Conservation (phyloP, 2,329 filamentous ascomycete species). For the Fusarium albidum region DNA sequence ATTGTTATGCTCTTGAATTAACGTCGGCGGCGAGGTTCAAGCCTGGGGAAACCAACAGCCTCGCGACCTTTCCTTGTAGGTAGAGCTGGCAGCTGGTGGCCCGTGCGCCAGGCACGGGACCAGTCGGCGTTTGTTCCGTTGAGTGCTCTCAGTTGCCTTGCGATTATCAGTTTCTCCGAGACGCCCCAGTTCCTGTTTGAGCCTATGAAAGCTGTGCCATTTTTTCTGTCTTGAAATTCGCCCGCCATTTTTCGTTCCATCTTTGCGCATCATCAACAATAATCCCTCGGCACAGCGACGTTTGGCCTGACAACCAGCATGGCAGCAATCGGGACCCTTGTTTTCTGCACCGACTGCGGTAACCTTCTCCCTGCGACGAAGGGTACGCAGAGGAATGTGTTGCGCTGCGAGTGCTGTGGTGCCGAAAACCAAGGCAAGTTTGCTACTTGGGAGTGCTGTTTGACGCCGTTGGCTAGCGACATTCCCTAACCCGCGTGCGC, state of each 20-base stretch:
- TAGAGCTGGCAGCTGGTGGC: constrained; percentile 25
- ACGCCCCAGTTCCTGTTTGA: constrained; percentile 21
- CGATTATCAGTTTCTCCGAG: constrained; percentile 44
- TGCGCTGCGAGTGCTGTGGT: constrained; percentile 87
- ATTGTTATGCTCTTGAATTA: constrained; percentile 31
- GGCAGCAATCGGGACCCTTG: constrained; percentile 88
- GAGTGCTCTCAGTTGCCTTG: constrained; percentile 28
- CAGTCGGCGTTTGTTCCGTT: constrained; percentile 41
- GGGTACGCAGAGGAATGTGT: constrained; percentile 76
- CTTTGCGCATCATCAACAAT: constrained; percentile 7
- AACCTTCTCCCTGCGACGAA: constrained; percentile 86
- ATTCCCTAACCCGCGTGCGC: constrained; percentile 22
- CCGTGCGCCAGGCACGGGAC: constrained; percentile 30
- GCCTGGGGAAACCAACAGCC: constrained; percentile 37
- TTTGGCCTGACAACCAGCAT: constrained; percentile 56
- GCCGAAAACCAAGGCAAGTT: constrained; percentile 80
- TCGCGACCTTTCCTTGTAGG: constrained; percentile 36
- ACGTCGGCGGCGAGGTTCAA: constrained; percentile 30
- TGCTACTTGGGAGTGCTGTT: background rate
- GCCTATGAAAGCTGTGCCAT: constrained; percentile 36
- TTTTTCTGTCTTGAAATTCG: constrained; percentile 40
- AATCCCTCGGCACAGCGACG: constrained; percentile 13
- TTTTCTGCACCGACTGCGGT: constrained; percentile 93
- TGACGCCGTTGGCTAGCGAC: background rate
- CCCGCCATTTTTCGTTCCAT: constrained; percentile 5